A percentile compares a stretch with the other conserved stretches of the same genome.
phyloP scores from a whole-genome alignment of 179 eudicot genomes.

The Spinacia oleracea region DNA sequence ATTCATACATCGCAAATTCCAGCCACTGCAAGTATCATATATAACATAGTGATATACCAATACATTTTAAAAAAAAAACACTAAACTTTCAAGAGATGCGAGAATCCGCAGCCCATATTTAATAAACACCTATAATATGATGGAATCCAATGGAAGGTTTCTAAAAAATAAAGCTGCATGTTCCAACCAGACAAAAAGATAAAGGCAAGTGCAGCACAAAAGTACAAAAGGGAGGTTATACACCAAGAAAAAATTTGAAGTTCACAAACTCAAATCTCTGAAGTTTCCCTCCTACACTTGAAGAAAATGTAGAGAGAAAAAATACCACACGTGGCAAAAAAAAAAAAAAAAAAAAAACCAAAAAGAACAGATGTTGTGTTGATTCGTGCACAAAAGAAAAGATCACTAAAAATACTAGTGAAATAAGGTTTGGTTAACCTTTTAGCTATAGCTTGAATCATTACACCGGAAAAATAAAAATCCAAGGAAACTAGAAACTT shows the following conservation, averaged over 20 bases:
- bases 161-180: neutral
- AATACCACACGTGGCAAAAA: neutral
- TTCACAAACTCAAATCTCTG: neutral
- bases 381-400: no score
- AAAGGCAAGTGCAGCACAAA: neutral
- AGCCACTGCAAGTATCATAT: constrained; percentile 59
- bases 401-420: no score
- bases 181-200: neutral
- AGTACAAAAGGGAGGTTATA: neutral
- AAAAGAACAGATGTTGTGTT: no score
- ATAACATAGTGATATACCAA: neutral
- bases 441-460: no score
- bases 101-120: neutral
- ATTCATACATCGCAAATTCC: constrained; percentile 94
- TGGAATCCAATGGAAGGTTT: neutral
- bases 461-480: no score
- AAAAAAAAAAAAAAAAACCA: neutral
- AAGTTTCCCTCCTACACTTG: neutral
- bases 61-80: neutral
- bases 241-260: neutral
- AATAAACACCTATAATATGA: neutral
- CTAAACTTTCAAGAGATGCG: neutral
- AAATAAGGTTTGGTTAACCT: no score
- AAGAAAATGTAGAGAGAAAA: neutral
- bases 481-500: no score